phyloP scores from a whole-genome alignment of 1,284 basidiomycete species.

The Papiliotrema terrestris region DNA sequence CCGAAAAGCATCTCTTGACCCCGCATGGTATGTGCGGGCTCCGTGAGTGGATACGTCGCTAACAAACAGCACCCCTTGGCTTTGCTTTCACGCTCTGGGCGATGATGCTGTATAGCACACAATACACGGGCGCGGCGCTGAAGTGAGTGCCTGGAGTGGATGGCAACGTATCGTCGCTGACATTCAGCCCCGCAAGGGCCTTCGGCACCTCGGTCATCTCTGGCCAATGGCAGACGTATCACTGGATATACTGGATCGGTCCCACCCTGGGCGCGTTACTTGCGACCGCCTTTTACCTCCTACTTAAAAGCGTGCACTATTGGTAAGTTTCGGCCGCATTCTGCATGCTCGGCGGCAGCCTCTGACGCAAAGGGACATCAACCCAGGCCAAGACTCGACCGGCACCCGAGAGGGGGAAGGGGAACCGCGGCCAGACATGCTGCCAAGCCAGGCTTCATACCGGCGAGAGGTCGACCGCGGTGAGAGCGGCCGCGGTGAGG shows the following conservation, averaged over 20 bases:
- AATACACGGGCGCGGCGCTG: conserved; percentile 29
- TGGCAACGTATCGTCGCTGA: not conserved
- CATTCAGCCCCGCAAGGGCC: conserved; percentile 63
- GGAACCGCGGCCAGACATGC: conserved; percentile 1
- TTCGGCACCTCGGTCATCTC: conserved; percentile 70
- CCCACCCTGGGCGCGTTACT: conserved; percentile 61
- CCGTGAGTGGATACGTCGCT: too few relatives aligned
- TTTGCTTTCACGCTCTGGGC: conserved; percentile 66
- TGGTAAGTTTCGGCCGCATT: conserved; percentile 46
- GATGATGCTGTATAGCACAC: conserved; percentile 56
- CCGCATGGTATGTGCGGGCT: conserved; percentile 35
- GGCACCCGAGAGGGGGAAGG: conserved; percentile 1
- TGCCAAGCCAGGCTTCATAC: not conserved
- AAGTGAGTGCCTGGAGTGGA: conserved; percentile 20
- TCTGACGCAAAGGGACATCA: conserved; percentile 13
- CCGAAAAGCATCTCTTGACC: conserved; percentile 59
- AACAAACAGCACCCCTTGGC: conserved; percentile 62
- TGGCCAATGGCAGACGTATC: conserved; percentile 55
- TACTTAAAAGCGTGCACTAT: conserved; percentile 54
- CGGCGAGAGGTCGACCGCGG: too few relatives aligned
- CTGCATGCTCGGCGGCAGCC: not conserved
- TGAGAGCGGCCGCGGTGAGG: not conserved
- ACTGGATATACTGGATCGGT: conserved; percentile 62
- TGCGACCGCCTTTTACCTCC: conserved; percentile 57
- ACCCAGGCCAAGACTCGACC: conserved; percentile 21